Evolutionary conservation across 495 filamentous ascomycete genomes (phyloP).

Genomic region (Chaetomium tenue): DNA sequence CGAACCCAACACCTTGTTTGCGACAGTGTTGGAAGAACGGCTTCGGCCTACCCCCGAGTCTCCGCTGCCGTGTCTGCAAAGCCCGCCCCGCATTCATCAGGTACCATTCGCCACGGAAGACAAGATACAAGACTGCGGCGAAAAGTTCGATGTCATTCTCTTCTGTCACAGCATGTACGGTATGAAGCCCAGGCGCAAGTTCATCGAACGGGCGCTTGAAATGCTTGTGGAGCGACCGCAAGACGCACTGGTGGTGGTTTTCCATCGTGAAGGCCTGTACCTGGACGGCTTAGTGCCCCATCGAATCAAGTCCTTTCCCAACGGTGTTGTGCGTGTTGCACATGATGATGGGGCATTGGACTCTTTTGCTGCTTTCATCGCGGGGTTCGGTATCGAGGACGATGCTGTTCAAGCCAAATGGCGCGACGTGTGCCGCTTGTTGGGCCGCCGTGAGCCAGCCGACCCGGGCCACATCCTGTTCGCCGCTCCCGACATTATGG

Average conservation of each 20-base stretch:
- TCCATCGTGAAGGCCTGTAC: conserved; percentile 52
- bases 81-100: conserved; percentile 45
- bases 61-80: conserved; percentile 49
- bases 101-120: conserved; percentile 42
- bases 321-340: conserved; percentile 47
- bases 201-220: conserved; percentile 50
- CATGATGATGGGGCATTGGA: conserved; percentile 54
- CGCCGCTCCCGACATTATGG: conserved; percentile 54
- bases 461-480: conserved; percentile 50
- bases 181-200: conserved; percentile 51
- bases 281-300: conserved; percentile 52
- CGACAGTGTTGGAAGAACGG: conserved; percentile 49
- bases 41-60: conserved; percentile 41
- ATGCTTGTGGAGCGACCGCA: conserved; percentile 51
- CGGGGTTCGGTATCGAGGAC: conserved; percentile 48
- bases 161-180: conserved; percentile 67
- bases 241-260: conserved; percentile 52
- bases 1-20: conserved; percentile 57
- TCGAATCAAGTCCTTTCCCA: conserved; percentile 52
- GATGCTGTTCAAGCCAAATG: conserved; percentile 42
- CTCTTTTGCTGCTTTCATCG: conserved; percentile 54
- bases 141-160: conserved; percentile 57
- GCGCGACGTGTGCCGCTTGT: conserved; percentile 52
- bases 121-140: conserved; percentile 17
- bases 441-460: conserved; percentile 48